phyloP scores from a whole-genome alignment of 2,329 filamentous ascomycete species.

The Aspergillus pseudoglaucus region DNA sequence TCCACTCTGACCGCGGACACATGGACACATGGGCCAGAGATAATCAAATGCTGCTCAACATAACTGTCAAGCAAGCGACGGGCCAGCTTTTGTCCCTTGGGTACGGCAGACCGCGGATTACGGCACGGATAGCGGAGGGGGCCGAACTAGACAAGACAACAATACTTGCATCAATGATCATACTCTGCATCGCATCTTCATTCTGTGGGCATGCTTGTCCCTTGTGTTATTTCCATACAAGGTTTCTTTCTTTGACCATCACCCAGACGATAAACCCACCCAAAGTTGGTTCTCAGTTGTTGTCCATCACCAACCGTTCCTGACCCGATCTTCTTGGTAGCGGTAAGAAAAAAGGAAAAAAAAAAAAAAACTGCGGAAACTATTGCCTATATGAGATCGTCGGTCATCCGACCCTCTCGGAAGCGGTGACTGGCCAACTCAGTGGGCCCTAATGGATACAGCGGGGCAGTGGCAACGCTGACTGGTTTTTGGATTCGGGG shows the following conservation, averaged over 20 bases:
- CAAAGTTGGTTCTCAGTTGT: too few species aligned
- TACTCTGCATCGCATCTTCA: neutral
- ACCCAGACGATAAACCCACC: too few species aligned
- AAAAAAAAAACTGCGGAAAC: too few species aligned
- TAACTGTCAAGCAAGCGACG: neutral
- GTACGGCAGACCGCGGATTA: neutral
- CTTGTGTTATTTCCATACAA: neutral
- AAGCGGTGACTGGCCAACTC: conserved; percentile 6
- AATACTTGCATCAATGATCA: too few species aligned
- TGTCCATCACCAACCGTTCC: too few species aligned
- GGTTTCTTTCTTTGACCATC: too few species aligned
- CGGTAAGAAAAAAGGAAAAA: too few species aligned
- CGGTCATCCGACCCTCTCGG: conserved; percentile 8
- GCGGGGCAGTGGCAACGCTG: conserved; percentile 7
- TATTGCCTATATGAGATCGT: too few species aligned
- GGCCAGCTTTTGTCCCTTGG: neutral
- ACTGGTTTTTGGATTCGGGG: conserved; percentile 12
- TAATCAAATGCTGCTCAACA: neutral
- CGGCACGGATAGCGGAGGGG: neutral
- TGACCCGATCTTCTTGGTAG: too few species aligned
- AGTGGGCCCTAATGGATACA: conserved; percentile 5
- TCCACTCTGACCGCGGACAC: neutral
- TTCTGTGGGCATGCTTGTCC: neutral
- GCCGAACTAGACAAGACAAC: too few species aligned
- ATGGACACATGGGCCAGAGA: neutral